A percentile compares a stretch with the other conserved stretches of the same genome.
phyloP scores from a whole-genome alignment of 768 basidiomycete genomes.

The Dictyophora rubrovolvata region DNA sequence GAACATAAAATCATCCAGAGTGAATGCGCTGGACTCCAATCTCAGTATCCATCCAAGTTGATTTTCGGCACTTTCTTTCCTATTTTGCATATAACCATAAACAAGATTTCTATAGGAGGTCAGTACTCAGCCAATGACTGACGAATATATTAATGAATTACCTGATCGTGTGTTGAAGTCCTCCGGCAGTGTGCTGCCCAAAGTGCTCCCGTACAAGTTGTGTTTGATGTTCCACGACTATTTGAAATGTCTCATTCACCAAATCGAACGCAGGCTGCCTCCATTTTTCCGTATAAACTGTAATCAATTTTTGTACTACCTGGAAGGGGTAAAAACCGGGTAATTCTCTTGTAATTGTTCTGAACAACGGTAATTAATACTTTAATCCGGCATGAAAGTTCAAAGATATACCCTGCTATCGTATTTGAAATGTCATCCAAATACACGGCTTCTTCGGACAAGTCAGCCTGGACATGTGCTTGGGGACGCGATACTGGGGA shows the following conservation, averaged over 20 bases:
- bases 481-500: too few relatives aligned
- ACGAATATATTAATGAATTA: conserved; percentile 18
- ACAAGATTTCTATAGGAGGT: conserved; percentile 33
- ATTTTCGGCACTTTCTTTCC: conserved; percentile 28
- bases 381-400: neutral
- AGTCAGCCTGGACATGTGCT: too few relatives aligned
- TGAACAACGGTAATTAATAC: neutral
- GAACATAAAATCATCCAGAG: conserved; percentile 43
- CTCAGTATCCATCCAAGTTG: conserved; percentile 39
- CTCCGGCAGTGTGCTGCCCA: conserved; percentile 38
- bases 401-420: conserved; percentile 34
- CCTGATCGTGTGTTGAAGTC: conserved; percentile 39
- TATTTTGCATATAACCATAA: conserved; percentile 38
- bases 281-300: conserved; percentile 10
- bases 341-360: conserved; percentile 3
- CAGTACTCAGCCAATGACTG: neutral
- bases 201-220: conserved; percentile 42
- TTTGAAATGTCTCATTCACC: conserved; percentile 29
- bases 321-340: conserved; percentile 7
- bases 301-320: conserved; percentile 3
- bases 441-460: conserved; percentile 25
- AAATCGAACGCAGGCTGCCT: conserved; percentile 33
- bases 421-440: conserved; percentile 42
- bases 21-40: conserved; percentile 40
- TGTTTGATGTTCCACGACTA: conserved; percentile 31